These are phyloP conservation scores for bread wheat (Triticum aestivum) DNA, from an alignment of 176 grass and related monocot species.

Conservation along the genomic window IWGSC_CS_RefSeq_v2.1 NC_057796.1:362642577-362643076, in stretches of 20 bases:
- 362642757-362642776: conserved; percentile 62
- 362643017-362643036: conserved; percentile 65
- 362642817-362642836: conserved; percentile 78
- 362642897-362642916: conserved; percentile 71
- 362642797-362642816: conserved; percentile 58
- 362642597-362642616: conserved; percentile 59
- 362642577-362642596: conserved; percentile 91
- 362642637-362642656: conserved; percentile 67
- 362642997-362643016: conserved; percentile 78
- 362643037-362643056: conserved; percentile 81
- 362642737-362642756: conserved; percentile 79
- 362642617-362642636: conserved; percentile 92
- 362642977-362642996: conserved; percentile 68
- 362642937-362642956: conserved; percentile 90
- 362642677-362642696: conserved; percentile 87
- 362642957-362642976: conserved; percentile 73
- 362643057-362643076: conserved; percentile 73
- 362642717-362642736: conserved; percentile 71
- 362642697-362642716: conserved; percentile 89
- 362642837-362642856: conserved; percentile 82
- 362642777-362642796: neutral
- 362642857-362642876: conserved; percentile 63
- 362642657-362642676: conserved; percentile 91
- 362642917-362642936: conserved; percentile 85
- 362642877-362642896: conserved; percentile 76